Conservation (phyloP, 2,329 filamentous ascomycete species). For the Aspergillus udagawae region DNA sequence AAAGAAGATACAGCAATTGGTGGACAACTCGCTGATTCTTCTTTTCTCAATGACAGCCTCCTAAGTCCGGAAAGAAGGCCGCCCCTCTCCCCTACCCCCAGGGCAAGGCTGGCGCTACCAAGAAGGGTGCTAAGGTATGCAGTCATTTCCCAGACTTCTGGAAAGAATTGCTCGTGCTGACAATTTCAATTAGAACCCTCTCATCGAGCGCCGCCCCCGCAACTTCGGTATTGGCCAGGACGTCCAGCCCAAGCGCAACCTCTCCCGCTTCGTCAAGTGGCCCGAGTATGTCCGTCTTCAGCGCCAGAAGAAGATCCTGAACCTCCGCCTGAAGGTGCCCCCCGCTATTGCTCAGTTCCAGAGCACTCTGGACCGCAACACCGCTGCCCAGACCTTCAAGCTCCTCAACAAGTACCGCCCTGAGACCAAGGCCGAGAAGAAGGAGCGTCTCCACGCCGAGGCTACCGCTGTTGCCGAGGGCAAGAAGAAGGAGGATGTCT, state of each 20-base stretch:
- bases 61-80: slow-evolving; percentile 96
- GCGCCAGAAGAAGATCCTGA: slow-evolving; percentile 92
- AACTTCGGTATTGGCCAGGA: slow-evolving; percentile 99
- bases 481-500: slow-evolving; percentile 99
- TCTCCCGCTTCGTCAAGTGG: slow-evolving; percentile 99
- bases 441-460: slow-evolving; percentile 98
- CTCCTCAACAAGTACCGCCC: slow-evolving; percentile 99
- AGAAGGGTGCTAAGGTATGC: slow-evolving; percentile 95
- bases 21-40: slow-evolving; percentile 86
- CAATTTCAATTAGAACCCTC: slow-evolving; percentile 71
- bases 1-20: slow-evolving; percentile 72
- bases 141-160: not conserved
- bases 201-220: slow-evolving; percentile 94
- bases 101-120: slow-evolving; percentile 77
- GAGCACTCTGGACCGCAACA: slow-evolving; percentile 94
- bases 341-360: slow-evolving; percentile 97
- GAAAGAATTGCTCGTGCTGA: not conserved
- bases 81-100: slow-evolving; percentile 95
- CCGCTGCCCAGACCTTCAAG: slow-evolving; percentile 96
- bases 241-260: slow-evolving; percentile 93
- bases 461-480: slow-evolving; percentile 95
- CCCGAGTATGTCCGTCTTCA: slow-evolving; percentile 98
- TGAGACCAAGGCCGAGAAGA: slow-evolving; percentile 99
- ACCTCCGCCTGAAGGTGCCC: slow-evolving; percentile 97
- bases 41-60: slow-evolving; percentile 99